Percentiles rank a stretch among this genome's conserved stretches.
Evolutionary conservation across 1,284 basidiomycete species (phyloP).

Genomic region (Coniferiporia weirii): DNA sequence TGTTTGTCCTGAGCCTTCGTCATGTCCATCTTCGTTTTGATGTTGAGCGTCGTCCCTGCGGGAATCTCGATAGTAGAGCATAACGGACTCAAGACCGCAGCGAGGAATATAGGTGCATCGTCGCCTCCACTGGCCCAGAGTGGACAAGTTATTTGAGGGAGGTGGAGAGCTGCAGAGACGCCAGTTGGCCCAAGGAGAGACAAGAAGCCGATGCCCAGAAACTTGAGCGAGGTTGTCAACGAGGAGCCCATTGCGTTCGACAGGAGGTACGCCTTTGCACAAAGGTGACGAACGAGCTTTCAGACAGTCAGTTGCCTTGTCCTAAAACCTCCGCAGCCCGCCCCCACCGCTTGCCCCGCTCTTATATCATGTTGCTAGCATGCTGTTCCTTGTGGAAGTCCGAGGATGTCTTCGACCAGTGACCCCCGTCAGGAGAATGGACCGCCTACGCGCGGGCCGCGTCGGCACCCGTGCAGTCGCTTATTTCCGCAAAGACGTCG

Average conservation of each 20-base stretch:
- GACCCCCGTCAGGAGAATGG: background rate
- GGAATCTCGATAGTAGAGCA: constrained; percentile 45
- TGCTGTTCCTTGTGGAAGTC: too few species aligned
- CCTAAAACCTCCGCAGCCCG: too few species aligned
- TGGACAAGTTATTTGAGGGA: background rate
- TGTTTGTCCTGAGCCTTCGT: constrained; percentile 45
- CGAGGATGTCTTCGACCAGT: background rate
- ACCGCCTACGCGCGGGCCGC: background rate
- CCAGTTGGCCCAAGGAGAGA: background rate
- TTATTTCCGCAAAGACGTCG: background rate
- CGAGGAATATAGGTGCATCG: constrained; percentile 45
- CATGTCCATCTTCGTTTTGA: constrained; percentile 48
- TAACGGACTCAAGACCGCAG: constrained; percentile 33
- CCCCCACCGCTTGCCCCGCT: too few species aligned
- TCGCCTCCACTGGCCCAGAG: constrained; percentile 35
- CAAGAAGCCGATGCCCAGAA: background rate
- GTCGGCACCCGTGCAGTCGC: background rate
- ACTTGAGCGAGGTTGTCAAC: background rate
- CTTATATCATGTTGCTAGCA: too few species aligned
- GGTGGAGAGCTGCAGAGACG: background rate
- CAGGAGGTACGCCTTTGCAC: too few species aligned
- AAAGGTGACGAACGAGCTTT: too few species aligned
- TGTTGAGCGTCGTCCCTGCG: constrained; percentile 42
- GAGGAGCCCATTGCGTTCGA: background rate
- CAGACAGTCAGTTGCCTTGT: too few species aligned